Evolutionary conservation across 2,329 filamentous ascomycete genomes (phyloP), one percentile per base, ranked within the genome.

Genomic region (Juglanconis juglandina): DNA sequence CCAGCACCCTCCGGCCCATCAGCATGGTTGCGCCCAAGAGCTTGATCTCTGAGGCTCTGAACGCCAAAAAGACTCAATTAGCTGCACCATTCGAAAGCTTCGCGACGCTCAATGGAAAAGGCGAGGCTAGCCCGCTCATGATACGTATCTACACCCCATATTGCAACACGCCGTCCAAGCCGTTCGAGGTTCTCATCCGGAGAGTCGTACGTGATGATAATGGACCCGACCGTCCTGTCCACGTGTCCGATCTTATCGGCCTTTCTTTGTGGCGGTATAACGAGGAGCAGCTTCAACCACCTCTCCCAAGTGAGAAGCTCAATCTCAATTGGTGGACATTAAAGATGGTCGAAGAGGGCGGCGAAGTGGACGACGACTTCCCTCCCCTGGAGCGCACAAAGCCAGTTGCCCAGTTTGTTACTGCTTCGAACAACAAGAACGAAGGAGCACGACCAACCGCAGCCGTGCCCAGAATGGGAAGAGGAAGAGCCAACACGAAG

Each of bases 351-450:
- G 87, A 95, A 63, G 87, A 95, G 69, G 90, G 91, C 59, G 91
- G 89, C 53, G 91, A 95, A 69, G 87, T 94, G 1, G 91, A 96
- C 66, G 89, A 92, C 65, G 91, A 95, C 69, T 95, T 95, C 65
- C 90, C 90, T 37, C 87, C 91, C 0, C 79, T 95, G 46, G 88
- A 90, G 60, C 82, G 91, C 41, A 91, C 85, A 30, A 89, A 89
- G 67, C 83, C 87, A 2, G 80, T 95, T n/a, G 85, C 84, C 5
- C 87, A 91, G 24, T 95, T 94, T 42, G 62, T 61, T 34, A 64
- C 62, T 30, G 60, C 62, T 11, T 58, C 60, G 24, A 64, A 60
- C 39, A 64, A 64, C 53, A 64, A 64, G 49, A 62, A 62, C 30
- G 62, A 62, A 39, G 60, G 60, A 30, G 57, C 53, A 47, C 52